Base-by-base conservation (phyloP, 208 protist genomes). In the Crithidia brevicula region DNA sequence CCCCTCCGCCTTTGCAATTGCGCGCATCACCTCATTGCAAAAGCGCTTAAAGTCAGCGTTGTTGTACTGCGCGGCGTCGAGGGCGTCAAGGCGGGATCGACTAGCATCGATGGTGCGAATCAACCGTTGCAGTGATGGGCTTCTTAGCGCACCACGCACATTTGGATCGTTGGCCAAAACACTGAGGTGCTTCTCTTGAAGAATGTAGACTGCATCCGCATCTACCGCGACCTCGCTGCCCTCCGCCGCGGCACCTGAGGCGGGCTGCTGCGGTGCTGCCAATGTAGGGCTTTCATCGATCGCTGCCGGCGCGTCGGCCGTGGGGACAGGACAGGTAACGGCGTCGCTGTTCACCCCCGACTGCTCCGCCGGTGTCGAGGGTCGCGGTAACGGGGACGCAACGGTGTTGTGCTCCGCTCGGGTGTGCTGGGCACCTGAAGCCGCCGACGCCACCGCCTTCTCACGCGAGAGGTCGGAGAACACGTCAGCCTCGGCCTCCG, bases 41-140 rank as follows among this genome's bases (percentile, higher is more conserved):
- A 95, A 97, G 9, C 60, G 27, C 20, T 73, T 70, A 51, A 97
- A 97, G 38, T 94, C 86, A 0, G 77, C 70, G 49, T 82, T 84
- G 63, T 95, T 95, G 54, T 76, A 75, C 77, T 91, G 53, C 42
- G 89, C 92, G 16, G 89, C 83, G 40, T 93, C 81, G 15, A 97
- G 74, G 36, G 92, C 92, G 10, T 95, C 92, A 2, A 95, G 62
- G 7, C 78, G 79, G 0, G 85, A 84, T 0, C 83, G 82, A 68
- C 89, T 95, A 8, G 49, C 56, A 64, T 93, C 79, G 50, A 97
- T 91, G 1, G 83, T 77, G 13, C 57, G 66, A 30, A 95, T 65
- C 25, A 95, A 69, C 28, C 62, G 65, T 67, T 94, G 89, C 53
- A 97, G 67, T 50, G 85, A 77, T 0, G 43, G 47, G 8, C 63